Conservation (phyloP, 2,329 filamentous ascomycete genomes). For the Penicillium sp. region DNA sequence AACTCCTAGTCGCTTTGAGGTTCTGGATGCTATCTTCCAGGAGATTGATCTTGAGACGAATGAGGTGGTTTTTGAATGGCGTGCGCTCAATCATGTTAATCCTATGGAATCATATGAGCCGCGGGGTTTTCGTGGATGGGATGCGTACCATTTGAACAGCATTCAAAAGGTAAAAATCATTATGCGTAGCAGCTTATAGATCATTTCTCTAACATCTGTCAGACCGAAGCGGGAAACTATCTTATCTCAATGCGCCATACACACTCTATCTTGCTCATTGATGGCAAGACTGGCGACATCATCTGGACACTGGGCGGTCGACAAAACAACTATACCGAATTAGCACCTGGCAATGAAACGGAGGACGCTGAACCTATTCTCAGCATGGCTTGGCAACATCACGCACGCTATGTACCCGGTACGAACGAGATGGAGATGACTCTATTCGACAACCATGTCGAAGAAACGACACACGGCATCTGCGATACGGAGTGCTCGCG, state of each 20-base stretch:
- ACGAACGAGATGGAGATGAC: constrained; percentile 12
- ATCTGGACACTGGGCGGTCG: not conserved
- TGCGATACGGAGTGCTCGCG: constrained; percentile 1
- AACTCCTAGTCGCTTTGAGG: not conserved
- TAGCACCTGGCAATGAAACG: not conserved
- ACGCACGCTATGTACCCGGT: constrained; percentile 8
- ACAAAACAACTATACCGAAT: not conserved
- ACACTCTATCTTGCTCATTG: constrained; percentile 4
- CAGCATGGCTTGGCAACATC: constrained; percentile 10
- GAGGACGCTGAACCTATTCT: not conserved
- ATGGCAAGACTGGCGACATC: not conserved
- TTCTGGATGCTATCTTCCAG: constrained; percentile 4
- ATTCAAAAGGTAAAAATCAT: not conserved
- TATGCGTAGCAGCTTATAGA: not conserved
- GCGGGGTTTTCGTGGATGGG: not conserved
- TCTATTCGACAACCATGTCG: constrained; percentile 9
- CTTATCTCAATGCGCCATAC: constrained; percentile 10
- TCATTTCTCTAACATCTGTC: not conserved
- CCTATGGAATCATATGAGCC: constrained; percentile 4
- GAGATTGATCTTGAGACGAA: constrained; percentile 9
- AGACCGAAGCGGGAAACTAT: constrained; percentile 8
- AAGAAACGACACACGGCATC: not conserved
- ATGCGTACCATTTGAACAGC: constrained; percentile 7
- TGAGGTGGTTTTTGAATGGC: constrained; percentile 7
- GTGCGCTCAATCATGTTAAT: constrained; percentile 4